Evolutionary conservation across 2,329 filamentous ascomycete genomes (phyloP).

Genomic region (Talaromyces sp.): DNA sequence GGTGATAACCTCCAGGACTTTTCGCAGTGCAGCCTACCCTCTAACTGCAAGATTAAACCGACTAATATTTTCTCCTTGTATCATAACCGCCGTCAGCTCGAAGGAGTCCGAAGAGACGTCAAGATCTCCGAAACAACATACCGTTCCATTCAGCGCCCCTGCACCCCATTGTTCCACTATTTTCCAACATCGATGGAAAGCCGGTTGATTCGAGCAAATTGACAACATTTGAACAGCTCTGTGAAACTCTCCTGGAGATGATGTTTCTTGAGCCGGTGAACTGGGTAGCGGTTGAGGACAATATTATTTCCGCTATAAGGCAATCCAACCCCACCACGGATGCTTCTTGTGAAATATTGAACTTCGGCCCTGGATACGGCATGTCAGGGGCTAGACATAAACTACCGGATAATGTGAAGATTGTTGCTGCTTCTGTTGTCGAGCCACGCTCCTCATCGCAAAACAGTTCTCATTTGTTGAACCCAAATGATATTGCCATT

Average conservation of each 20-base stretch:
- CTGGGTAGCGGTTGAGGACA: neutral
- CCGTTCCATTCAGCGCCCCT: neutral
- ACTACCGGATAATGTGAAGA: neutral
- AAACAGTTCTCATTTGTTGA: neutral
- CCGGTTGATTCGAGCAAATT: neutral
- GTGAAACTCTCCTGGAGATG: neutral
- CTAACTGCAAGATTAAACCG: neutral
- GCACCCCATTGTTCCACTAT: neutral
- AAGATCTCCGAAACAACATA: neutral
- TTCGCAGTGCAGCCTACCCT: neutral
- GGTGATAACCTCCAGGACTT: neutral
- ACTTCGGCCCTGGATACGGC: neutral
- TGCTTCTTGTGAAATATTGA: neutral
- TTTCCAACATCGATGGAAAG: neutral
- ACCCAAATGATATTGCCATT: neutral
- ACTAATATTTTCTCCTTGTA: neutral
- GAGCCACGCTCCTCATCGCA: neutral
- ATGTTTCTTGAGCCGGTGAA: neutral
- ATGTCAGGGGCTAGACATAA: neutral
- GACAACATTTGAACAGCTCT: neutral
- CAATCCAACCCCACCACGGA: neutral
- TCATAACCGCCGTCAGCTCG: neutral
- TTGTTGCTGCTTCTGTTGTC: neutral
- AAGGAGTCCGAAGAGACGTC: neutral
- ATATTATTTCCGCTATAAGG: neutral